phyloP scores from a whole-genome alignment of 371 early-diverging fungal species.

The Nosema muscidifuracis region DNA sequence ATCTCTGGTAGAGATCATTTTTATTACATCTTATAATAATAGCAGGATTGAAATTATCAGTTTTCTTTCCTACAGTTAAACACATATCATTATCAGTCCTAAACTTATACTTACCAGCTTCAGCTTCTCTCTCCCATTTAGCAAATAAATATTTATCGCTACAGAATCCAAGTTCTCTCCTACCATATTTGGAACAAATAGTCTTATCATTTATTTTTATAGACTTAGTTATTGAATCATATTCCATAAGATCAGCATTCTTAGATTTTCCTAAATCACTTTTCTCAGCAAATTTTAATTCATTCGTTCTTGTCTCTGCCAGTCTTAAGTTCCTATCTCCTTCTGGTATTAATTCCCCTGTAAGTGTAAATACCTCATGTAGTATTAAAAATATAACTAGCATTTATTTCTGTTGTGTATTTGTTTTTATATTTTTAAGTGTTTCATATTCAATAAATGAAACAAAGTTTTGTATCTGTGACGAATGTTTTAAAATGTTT shows the following conservation, averaged over 20 bases:
- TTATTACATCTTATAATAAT: neutral
- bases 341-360: neutral
- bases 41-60: neutral
- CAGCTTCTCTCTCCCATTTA: neutral
- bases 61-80: neutral
- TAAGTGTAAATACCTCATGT: neutral
- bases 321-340: neutral
- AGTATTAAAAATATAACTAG: too few relatives aligned
- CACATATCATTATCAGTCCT: neutral
- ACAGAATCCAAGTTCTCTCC: neutral
- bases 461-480: too few relatives aligned
- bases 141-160: neutral
- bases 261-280: neutral
- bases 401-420: too few relatives aligned
- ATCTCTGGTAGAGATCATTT: neutral
- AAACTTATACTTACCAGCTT: conserved; percentile 5
- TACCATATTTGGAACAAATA: neutral
- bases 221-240: neutral
- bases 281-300: neutral
- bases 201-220: neutral
- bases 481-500: too few relatives aligned
- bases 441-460: too few relatives aligned
- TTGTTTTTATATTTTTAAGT: too few relatives aligned
- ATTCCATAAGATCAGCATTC: neutral
- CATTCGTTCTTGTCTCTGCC: neutral